Evolutionary conservation across 1,284 basidiomycete species (phyloP).

Genomic region (Grifola frondosa): DNA sequence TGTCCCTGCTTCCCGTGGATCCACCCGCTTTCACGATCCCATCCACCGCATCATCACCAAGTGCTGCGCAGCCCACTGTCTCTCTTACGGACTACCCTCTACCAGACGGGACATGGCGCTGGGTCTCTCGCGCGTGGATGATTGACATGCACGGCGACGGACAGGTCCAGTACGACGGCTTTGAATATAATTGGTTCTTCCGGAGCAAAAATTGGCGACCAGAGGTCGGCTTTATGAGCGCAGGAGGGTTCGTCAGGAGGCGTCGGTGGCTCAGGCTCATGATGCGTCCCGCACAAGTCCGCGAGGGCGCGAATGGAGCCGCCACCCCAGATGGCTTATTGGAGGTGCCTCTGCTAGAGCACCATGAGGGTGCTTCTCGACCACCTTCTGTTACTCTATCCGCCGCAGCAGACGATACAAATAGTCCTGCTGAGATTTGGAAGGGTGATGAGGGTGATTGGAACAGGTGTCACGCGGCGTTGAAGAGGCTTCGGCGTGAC

Average conservation of each 20-base stretch:
- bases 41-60: slow-evolving; percentile 35
- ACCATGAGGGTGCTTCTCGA: slow-evolving; percentile 25
- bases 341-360: slow-evolving; percentile 10
- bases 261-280: slow-evolving; percentile 78
- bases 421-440: slow-evolving; percentile 32
- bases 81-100: slow-evolving; percentile 69
- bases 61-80: slow-evolving; percentile 46
- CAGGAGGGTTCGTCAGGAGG: slow-evolving; percentile 71
- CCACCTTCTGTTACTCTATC: slow-evolving; percentile 29
- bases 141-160: slow-evolving; percentile 81
- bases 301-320: slow-evolving; percentile 1
- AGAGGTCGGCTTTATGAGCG: slow-evolving; percentile 53
- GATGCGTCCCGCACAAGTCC: slow-evolving; percentile 54
- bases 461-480: slow-evolving; percentile 51
- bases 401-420: slow-evolving; percentile 11
- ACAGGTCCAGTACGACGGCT: slow-evolving; percentile 76
- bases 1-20: slow-evolving; percentile 68
- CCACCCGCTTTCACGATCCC: slow-evolving; percentile 76
- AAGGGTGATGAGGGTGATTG: slow-evolving; percentile 55
- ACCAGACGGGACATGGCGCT: slow-evolving; percentile 77
- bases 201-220: slow-evolving; percentile 63
- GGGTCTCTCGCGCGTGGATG: slow-evolving; percentile 81
- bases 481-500: slow-evolving; percentile 57
- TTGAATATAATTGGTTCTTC: slow-evolving; percentile 81
- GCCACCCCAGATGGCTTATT: slow-evolving; percentile 4